phyloP scores from a whole-genome alignment of 78 protist species.

The Emiliania huxleyi region DNA sequence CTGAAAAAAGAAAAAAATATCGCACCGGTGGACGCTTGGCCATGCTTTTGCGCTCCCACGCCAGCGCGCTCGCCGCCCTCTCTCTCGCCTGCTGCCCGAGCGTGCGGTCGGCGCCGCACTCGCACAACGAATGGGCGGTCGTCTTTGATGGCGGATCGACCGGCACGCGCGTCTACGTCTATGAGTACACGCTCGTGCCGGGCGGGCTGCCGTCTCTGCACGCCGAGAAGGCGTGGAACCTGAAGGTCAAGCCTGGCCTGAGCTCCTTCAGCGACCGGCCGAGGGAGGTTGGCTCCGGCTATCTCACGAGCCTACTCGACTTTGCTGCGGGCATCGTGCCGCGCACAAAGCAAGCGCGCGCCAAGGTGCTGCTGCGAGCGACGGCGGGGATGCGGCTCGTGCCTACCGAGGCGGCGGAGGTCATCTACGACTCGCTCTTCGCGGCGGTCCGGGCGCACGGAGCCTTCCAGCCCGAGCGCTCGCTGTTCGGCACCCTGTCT shows the following conservation, averaged over 20 bases:
- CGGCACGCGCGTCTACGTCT: slow-evolving; percentile 48
- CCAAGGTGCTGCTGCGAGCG: slow-evolving; percentile 38
- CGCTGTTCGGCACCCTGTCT: slow-evolving; percentile 32
- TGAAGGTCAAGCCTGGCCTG: slow-evolving; percentile 25
- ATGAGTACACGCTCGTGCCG: background rate
- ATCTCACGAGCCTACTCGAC: slow-evolving; percentile 1
- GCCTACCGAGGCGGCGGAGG: background rate
- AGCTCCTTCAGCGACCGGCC: background rate
- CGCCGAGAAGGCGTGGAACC: background rate
- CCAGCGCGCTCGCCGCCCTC: too few relatives aligned
- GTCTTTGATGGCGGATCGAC: slow-evolving; percentile 57
- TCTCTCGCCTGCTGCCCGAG: too few relatives aligned
- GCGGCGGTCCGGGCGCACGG: background rate
- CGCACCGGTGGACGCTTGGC: too few relatives aligned
- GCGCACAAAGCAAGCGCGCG: background rate
- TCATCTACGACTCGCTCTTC: background rate
- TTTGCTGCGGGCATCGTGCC: slow-evolving; percentile 6
- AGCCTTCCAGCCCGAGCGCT: slow-evolving; percentile 18
- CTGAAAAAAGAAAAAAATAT: too few relatives aligned
- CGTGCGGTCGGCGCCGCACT: too few relatives aligned
- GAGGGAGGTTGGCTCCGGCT: background rate
- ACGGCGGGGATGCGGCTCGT: slow-evolving; percentile 61
- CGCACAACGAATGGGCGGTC: too few relatives aligned
- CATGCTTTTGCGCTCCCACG: too few relatives aligned
- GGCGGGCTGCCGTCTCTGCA: background rate